Evolutionary conservation across 2,329 filamentous ascomycete species (phyloP), one percentile per base, ranked within the genome.

Genomic region (Coniochaeta prunicola): DNA sequence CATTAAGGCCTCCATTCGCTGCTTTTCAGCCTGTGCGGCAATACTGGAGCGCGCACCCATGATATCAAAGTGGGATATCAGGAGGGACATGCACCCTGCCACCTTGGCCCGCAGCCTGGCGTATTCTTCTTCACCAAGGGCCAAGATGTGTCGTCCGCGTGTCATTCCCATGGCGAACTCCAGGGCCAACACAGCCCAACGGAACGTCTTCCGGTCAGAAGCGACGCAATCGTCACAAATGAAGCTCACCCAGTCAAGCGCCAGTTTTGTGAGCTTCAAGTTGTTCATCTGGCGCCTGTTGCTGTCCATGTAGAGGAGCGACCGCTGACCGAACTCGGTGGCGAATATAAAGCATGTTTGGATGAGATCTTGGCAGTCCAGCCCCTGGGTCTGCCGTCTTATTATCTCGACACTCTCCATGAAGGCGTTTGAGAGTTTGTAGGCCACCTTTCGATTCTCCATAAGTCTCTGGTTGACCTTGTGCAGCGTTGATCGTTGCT

Each of bases 81-180:
- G 80, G 26, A 99, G 82, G 21, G 91, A 92, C 94, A 99, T 99
- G 73, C 94, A 99, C 0, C 93, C 93, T 9, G 92, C 92, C 5
- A 99, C 94, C 73, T 97, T 97, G 59, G 85, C 81, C 50, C 93
- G 85, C 62, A 99, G 78, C 63, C 82, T 86, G 6, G 87, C 83
- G 70, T 96, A 99, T 69, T 99, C 93, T 42, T 89, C 84, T 60
- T 96, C 91, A 42, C 88, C 91, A 60, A 99, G 86, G 0, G 88
- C 90, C n/a, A 99, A 76, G 54, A 99, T 96, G 67, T 96, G 92
- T 60, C 92, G 88, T 12, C 94, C 94, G 57, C 91, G 85, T 0
- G 94, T 99, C 88, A 97, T 97, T 64, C 89, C 86, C 92, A 97
- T 97, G 57, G 92, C 91, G 70, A 97, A 96, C 70, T 99, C 94